These are phyloP conservation scores for Fraxinus angustifolia DNA, from an alignment of 305 asterid species.

Conservation along the genomic window DNA sequence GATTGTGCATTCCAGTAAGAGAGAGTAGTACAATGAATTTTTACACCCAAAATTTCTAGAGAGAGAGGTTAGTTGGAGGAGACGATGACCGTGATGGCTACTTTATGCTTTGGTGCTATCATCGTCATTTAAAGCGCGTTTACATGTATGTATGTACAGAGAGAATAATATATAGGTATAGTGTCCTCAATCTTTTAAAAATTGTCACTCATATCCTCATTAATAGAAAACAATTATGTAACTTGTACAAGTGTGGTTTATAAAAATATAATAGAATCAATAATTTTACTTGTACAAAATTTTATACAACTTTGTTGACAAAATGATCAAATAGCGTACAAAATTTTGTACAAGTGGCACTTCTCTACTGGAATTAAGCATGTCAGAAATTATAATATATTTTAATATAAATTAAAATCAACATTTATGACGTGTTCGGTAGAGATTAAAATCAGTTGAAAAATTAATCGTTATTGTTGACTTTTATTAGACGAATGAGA, in stretches of 20 bases:
- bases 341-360: too few relatives aligned
- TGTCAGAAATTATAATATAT: background rate
- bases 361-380: background rate
- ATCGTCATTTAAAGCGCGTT: slow-evolving; percentile 31
- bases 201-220: background rate
- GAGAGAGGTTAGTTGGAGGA: slow-evolving; percentile 38
- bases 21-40: slow-evolving; percentile 1
- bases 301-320: too few relatives aligned
- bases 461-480: too few relatives aligned
- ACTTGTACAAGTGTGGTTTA: too few relatives aligned
- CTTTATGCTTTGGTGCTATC: slow-evolving; percentile 46
- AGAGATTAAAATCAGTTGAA: too few relatives aligned
- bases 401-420: too few relatives aligned
- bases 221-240: background rate
- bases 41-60: slow-evolving; percentile 38
- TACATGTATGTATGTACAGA: background rate
- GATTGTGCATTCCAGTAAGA: slow-evolving; percentile 1
- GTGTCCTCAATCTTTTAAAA: background rate
- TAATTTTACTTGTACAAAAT: too few relatives aligned
- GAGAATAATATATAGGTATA: background rate
- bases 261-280: too few relatives aligned
- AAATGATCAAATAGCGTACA: too few relatives aligned
- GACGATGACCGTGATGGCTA: slow-evolving; percentile 30
- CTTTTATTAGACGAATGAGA: too few relatives aligned
- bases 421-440: too few relatives aligned